Base-by-base conservation (phyloP, 2,329 filamentous ascomycete genomes). In the Coniochaeta ligniaria region DNA sequence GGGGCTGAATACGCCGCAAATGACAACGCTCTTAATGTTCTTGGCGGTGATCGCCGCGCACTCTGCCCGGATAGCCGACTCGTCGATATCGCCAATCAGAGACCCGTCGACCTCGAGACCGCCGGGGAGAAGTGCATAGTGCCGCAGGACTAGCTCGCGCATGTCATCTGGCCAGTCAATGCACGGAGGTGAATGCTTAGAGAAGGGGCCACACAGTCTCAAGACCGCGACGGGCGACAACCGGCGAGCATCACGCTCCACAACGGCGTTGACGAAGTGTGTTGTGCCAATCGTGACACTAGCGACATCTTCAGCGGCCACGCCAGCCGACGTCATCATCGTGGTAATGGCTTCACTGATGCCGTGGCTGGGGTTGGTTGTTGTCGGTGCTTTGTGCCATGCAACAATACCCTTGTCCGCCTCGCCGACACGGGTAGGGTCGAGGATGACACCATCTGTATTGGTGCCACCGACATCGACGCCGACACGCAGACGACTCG, bases 231-330 rank as follows among this genome's bases (percentile, higher is more conserved):
- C 81, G 6, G 70, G 73, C 16, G 76, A 75, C 2, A 85, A 69
- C 1, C 80, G 75, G 1, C 74, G 67, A 8, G 72, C 73, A 62
- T 85, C 82, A 50, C 78, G 73, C 67, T 85, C 81, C 1, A 85
- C 74, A 2, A 85, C 79, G 9, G 82, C 82, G 62, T 85, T 86
- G 65, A 85, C 76, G 64, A 85, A 85, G 62, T 85, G 82, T 0
- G 83, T 85, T 1, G 79, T 82, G 59, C 81, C 81, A 63, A 83
- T 81, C 2, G 79, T 80, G 16, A 83, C 76, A 62, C 77, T 78
- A 16, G 77, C 75, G 38, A 41, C 20, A 83, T 72, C 6, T 75
- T 67, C 0, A 68, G 66, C 0, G 75, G 72, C 62, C 36, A 77
- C 68, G 6, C 62, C 59, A 16, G 72, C 67, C 1, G 70, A 65